Evolutionary conservation across 495 filamentous ascomycete species (phyloP).

Genomic region (Daldinia childiae): DNA sequence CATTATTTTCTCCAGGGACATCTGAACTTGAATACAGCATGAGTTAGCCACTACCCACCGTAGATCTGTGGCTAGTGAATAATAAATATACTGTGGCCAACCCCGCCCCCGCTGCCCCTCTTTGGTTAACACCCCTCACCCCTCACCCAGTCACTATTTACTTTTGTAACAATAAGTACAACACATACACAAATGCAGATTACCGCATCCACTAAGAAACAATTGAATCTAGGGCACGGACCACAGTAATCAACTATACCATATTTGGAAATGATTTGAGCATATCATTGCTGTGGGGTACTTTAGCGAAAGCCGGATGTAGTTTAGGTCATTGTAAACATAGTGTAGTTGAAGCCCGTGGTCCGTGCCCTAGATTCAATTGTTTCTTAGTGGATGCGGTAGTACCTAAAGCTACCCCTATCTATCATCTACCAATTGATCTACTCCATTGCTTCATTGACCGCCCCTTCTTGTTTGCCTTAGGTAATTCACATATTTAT

Average conservation of each 20-base stretch:
- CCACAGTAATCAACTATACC: no score
- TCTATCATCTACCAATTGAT: background rate
- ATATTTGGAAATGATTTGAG: no score
- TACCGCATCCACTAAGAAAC: no score
- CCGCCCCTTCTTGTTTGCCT: slow-evolving; percentile 17
- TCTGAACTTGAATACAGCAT: no score
- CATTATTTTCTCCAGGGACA: no score
- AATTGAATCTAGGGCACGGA: no score
- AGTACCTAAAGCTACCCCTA: slow-evolving; percentile 3
- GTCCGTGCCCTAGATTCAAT: no score
- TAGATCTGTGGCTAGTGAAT: background rate
- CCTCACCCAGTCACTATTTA: background rate
- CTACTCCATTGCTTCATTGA: slow-evolving; percentile 10
- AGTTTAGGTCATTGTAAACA: no score
- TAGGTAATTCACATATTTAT: background rate
- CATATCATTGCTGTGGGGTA: no score
- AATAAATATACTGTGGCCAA: background rate
- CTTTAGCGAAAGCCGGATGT: no score
- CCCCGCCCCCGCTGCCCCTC: slow-evolving; percentile 3
- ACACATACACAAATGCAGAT: background rate
- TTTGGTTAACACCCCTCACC: background rate
- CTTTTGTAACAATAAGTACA: background rate
- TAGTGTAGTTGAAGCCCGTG: no score
- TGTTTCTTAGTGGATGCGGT: no score
- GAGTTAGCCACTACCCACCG: background rate